Percentiles rank a stretch among this genome's conserved stretches.
Conservation (phyloP, 202 grass and related monocot genomes). For the Cymbopogon flexuosus region DNA sequence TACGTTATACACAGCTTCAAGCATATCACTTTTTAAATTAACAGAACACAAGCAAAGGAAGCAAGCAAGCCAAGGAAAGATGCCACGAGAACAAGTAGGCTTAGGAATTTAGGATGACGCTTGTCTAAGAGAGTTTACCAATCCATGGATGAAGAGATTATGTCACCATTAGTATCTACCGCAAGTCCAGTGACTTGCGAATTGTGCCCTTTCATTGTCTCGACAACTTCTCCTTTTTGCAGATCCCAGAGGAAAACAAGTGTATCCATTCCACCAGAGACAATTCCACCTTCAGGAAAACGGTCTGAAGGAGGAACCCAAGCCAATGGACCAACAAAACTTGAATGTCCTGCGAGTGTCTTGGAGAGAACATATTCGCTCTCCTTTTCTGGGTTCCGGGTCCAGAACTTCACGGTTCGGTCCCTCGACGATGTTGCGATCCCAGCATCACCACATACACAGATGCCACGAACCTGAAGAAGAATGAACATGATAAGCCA, state of each 20-base stretch:
- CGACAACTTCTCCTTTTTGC: slow-evolving; percentile 50
- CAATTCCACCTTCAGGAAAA: slow-evolving; percentile 67
- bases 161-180: slow-evolving; percentile 74
- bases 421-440: slow-evolving; percentile 86
- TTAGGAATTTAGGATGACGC: neutral
- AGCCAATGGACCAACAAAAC: slow-evolving; percentile 74
- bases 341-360: slow-evolving; percentile 67
- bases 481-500: neutral
- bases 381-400: slow-evolving; percentile 43
- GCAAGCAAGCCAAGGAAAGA: neutral
- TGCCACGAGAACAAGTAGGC: neutral
- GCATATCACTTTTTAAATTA: neutral
- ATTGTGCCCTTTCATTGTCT: slow-evolving; percentile 72
- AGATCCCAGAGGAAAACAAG: slow-evolving; percentile 67
- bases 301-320: slow-evolving; percentile 63
- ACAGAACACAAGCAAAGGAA: neutral
- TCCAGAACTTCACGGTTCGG: slow-evolving; percentile 61
- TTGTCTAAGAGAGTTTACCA: slow-evolving; percentile 44
- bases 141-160: slow-evolving; percentile 87
- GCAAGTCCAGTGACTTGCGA: slow-evolving; percentile 77
- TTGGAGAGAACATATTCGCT: slow-evolving; percentile 57
- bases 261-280: slow-evolving; percentile 85
- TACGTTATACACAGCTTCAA: neutral
- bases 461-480: slow-evolving; percentile 72
- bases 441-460: slow-evolving; percentile 66